A percentile compares a stretch with the other conserved stretches of the same genome.
phyloP scores from a whole-genome alignment of 2,329 filamentous ascomycete species.

The Dendryphion nanum region DNA sequence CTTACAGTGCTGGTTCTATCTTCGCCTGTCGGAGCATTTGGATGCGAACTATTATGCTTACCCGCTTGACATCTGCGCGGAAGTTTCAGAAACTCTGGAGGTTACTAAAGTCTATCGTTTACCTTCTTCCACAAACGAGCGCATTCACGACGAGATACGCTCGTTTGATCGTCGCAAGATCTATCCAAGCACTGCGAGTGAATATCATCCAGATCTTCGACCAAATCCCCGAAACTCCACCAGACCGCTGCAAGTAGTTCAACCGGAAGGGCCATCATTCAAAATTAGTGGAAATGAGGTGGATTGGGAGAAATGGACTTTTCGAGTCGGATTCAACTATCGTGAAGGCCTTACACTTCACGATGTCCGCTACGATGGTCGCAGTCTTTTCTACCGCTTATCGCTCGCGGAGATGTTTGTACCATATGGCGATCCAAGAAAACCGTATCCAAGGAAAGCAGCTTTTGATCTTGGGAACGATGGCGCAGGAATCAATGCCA shows the following conservation, averaged over 20 bases:
- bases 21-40: slow-evolving; percentile 38
- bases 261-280: slow-evolving; percentile 27
- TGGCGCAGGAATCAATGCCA: slow-evolving; percentile 44
- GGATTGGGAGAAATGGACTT: slow-evolving; percentile 46
- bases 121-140: slow-evolving; percentile 41
- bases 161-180: slow-evolving; percentile 46
- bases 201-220: slow-evolving; percentile 23
- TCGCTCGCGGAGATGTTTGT: slow-evolving; percentile 13
- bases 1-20: slow-evolving; percentile 39
- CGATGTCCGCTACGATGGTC: slow-evolving; percentile 40
- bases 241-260: slow-evolving; percentile 18
- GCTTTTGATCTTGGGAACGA: slow-evolving; percentile 48
- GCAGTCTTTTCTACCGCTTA: slow-evolving; percentile 43
- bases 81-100: slow-evolving; percentile 50
- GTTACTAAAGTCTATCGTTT: slow-evolving; percentile 53
- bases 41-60: slow-evolving; percentile 60
- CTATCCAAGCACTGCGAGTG: slow-evolving; percentile 22
- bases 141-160: slow-evolving; percentile 34
- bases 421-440: slow-evolving; percentile 1
- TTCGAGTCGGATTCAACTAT: slow-evolving; percentile 48
- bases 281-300: slow-evolving; percentile 15
- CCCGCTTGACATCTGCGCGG: slow-evolving; percentile 54
- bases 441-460: slow-evolving; percentile 42
- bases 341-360: slow-evolving; percentile 45
- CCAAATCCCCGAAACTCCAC: slow-evolving; percentile 13